Conservation (phyloP, 106 monocot genomes). For the Dendrobium nobile region DNA sequence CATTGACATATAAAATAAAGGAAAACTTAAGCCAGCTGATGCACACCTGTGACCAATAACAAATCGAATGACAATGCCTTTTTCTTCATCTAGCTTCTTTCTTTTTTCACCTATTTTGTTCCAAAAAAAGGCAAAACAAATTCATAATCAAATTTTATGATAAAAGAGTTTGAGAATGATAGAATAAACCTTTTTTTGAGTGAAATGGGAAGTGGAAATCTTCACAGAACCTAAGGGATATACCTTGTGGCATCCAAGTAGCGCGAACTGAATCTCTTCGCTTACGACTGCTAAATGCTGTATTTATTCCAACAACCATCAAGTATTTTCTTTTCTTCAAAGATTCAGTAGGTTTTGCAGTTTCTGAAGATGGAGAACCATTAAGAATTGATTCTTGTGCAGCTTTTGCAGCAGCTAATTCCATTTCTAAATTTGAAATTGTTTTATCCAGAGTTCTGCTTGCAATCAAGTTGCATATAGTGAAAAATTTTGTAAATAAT, state of each 20-base stretch:
- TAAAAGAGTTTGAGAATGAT: background rate
- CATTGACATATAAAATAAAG: background rate
- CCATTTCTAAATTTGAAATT: constrained; percentile 84
- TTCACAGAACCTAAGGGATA: background rate
- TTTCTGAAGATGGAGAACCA: constrained; percentile 59
- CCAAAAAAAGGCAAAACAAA: background rate
- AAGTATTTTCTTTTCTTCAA: constrained; percentile 42
- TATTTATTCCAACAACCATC: constrained; percentile 94
- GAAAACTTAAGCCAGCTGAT: background rate
- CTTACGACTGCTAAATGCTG: constrained; percentile 95
- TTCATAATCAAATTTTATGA: background rate
- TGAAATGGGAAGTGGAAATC: background rate
- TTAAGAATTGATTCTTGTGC: constrained; percentile 58
- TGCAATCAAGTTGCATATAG: background rate
- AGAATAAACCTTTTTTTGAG: background rate
- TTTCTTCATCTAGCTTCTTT: constrained; percentile 30
- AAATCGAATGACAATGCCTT: constrained; percentile 29
- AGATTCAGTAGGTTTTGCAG: constrained; percentile 19
- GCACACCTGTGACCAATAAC: constrained; percentile 26
- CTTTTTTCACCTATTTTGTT: constrained; percentile 38
- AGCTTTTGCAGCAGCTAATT: constrained; percentile 67
- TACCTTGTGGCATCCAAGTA: constrained; percentile 97
- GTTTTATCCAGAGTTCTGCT: constrained; percentile 88
- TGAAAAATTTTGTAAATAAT: background rate
- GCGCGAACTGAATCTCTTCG: constrained; percentile 89